Percentiles rank a stretch among this genome's conserved stretches.
phyloP scores from a whole-genome alignment of 2,329 filamentous ascomycete species.

The Emmonsiellopsis sp. region DNA sequence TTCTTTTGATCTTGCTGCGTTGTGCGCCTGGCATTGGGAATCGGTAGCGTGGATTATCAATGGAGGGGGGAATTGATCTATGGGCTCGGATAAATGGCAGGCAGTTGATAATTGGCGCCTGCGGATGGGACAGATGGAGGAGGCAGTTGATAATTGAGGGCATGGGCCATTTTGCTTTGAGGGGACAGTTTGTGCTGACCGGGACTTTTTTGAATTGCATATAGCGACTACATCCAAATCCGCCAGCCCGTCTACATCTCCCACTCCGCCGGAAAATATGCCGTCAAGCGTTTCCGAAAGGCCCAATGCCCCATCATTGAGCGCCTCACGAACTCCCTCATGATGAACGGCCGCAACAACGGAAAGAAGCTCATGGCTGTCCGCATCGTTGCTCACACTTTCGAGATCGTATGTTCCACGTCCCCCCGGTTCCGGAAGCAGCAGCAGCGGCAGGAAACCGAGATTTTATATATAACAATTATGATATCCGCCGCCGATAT shows the following conservation, averaged over 20 bases:
- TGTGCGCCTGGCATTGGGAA: not conserved
- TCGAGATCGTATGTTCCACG: slow-evolving; percentile 82
- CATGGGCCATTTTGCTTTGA: not conserved
- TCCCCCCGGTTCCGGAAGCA: not conserved
- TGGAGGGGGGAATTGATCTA: not conserved
- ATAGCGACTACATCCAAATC: slow-evolving; percentile 99
- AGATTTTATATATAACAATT: not conserved
- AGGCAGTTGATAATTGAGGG: not conserved
- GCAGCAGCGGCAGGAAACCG: not conserved
- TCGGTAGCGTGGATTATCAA: not conserved
- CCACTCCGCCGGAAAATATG: slow-evolving; percentile 97
- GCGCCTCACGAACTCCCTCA: slow-evolving; percentile 99
- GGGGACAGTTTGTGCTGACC: slow-evolving; percentile 21
- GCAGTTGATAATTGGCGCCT: not conserved
- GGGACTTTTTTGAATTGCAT: slow-evolving; percentile 12
- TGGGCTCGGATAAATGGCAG: not conserved
- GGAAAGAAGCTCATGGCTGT: slow-evolving; percentile 99
- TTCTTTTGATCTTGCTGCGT: not conserved
- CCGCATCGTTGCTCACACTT: slow-evolving; percentile 96
- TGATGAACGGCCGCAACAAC: slow-evolving; percentile 99
- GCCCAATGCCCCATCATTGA: slow-evolving; percentile 99
- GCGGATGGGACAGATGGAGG: not conserved
- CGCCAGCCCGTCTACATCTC: slow-evolving; percentile 97
- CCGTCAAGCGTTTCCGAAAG: slow-evolving; percentile 99
- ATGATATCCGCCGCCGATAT: not conserved